Evolutionary conservation across 805 yeast genomes (phyloP).

Genomic region (Wickerhamomyces chambardii): DNA sequence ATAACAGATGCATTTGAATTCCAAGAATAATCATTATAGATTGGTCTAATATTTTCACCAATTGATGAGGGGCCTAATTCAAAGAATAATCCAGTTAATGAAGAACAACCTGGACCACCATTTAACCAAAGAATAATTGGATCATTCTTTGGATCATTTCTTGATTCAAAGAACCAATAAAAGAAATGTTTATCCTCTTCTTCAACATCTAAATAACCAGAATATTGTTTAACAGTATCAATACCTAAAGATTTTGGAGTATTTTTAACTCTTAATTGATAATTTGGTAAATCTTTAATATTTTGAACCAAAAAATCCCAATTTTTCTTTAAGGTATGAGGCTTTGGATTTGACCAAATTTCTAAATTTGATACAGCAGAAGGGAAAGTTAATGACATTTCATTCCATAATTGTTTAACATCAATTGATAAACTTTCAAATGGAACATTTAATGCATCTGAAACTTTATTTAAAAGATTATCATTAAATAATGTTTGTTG

Average conservation of each 20-base stretch:
- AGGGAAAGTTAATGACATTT: constrained; percentile 54
- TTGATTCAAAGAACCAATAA: constrained; percentile 78
- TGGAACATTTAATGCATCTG: constrained; percentile 42
- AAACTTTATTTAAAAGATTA: constrained; percentile 36
- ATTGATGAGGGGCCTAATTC: constrained; percentile 81
- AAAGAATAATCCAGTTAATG: constrained; percentile 78
- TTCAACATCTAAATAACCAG: constrained; percentile 79
- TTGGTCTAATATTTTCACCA: constrained; percentile 50
- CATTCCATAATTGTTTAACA: constrained; percentile 49
- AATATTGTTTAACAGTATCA: constrained; percentile 72
- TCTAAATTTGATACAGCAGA: constrained; percentile 39
- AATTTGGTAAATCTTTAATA: constrained; percentile 29
- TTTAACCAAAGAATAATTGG: constrained; percentile 86
- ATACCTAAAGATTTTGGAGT: constrained; percentile 64
- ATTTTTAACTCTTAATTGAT: constrained; percentile 54
- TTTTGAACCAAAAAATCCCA: constrained; percentile 32
- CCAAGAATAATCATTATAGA: constrained; percentile 74
- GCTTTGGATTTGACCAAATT: constrained; percentile 41
- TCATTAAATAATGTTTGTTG: constrained; percentile 21
- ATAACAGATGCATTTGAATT: constrained; percentile 78
- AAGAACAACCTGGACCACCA: constrained; percentile 95
- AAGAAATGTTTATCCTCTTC: constrained; percentile 86
- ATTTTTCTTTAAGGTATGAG: constrained; percentile 17
- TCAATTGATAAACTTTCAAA: constrained; percentile 37
- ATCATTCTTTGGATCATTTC: constrained; percentile 81